A percentile compares a stretch with the other conserved stretches of the same genome.
phyloP scores from a whole-genome alignment of 331 rosid genomes.

The Phaseolus coccineus region DNA sequence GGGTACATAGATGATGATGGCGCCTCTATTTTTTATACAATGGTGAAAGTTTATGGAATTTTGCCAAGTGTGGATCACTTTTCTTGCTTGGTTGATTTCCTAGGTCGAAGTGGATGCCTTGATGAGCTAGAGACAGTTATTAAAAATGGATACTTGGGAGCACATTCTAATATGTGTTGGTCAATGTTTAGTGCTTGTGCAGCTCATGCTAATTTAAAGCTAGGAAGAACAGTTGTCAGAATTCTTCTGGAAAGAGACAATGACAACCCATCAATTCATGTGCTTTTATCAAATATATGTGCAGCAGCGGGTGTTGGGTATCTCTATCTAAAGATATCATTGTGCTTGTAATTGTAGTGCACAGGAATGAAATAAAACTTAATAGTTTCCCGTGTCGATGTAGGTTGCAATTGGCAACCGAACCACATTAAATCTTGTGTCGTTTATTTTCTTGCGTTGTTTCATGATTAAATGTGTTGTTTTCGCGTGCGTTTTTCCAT shows the following conservation, averaged over 20 bases:
- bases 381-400: too few relatives aligned
- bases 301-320: conserved; percentile 62
- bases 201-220: conserved; percentile 71
- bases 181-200: conserved; percentile 87
- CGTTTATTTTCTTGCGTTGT: too few relatives aligned
- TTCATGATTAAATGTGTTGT: too few relatives aligned
- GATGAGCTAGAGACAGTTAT: conserved; percentile 73
- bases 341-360: too few relatives aligned
- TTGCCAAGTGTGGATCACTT: conserved; percentile 72
- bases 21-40: conserved; percentile 56
- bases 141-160: conserved; percentile 54
- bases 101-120: conserved; percentile 76
- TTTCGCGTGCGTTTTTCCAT: too few relatives aligned
- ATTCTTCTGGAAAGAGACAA: conserved; percentile 70
- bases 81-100: conserved; percentile 78
- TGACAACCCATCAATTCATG: conserved; percentile 73
- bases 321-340: too few relatives aligned
- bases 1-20: conserved; percentile 48
- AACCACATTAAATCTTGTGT: too few relatives aligned
- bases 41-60: conserved; percentile 59
- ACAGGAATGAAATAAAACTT: too few relatives aligned
- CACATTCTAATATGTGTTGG: conserved; percentile 77
- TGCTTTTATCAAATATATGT: conserved; percentile 79
- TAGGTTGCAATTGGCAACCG: too few relatives aligned
- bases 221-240: conserved; percentile 71